Evolutionary conservation across 768 basidiomycete species (phyloP).

Genomic region (Mycena pura): DNA sequence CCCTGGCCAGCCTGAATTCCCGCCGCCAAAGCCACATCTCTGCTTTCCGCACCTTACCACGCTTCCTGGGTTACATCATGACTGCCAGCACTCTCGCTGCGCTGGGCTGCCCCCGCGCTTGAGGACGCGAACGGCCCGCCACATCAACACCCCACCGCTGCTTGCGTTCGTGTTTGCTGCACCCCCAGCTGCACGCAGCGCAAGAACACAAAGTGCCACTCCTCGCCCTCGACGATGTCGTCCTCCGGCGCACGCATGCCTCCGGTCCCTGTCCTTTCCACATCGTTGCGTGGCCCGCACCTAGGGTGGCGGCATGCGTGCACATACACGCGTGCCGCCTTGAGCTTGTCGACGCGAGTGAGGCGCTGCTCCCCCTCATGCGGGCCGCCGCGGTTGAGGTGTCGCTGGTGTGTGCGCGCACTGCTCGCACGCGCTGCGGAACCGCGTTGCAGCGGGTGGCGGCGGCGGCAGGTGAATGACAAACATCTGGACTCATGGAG

Average conservation of each 20-base stretch:
- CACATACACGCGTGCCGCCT: constrained; percentile 8
- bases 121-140: no score
- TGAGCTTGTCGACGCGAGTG: constrained; percentile 8
- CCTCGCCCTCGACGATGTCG: background rate
- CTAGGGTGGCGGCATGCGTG: no score
- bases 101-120: constrained; percentile 45
- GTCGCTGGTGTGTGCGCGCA: no score
- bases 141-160: no score
- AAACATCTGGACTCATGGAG: no score
- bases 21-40: no score
- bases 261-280: background rate
- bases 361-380: background rate
- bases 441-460: no score
- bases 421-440: no score
- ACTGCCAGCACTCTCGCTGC: constrained; percentile 44
- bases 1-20: constrained; percentile 6
- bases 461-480: no score
- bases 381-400: background rate
- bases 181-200: background rate
- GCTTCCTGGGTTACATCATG: constrained; percentile 54
- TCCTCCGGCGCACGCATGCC: constrained; percentile 10
- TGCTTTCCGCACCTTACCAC: constrained; percentile 45
- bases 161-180: constrained; percentile 42
- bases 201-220: no score
- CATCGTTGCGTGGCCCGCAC: no score